phyloP scores from a whole-genome alignment of 148 eudicot genomes.

The Camellia japonica region DNA sequence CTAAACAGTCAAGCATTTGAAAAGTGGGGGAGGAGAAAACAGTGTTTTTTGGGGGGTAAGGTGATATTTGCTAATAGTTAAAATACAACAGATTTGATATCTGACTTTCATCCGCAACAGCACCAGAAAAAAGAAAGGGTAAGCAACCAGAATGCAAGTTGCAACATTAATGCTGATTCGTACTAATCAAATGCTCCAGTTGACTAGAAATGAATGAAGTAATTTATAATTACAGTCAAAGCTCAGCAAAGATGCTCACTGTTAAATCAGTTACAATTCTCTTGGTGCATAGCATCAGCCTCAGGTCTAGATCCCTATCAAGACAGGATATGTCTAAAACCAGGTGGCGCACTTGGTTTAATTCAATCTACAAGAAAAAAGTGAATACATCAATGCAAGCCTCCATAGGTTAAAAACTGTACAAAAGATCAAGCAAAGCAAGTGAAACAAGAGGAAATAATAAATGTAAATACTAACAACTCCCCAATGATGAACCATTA shows the following conservation, averaged over 20 bases:
- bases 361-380: conserved; percentile 13
- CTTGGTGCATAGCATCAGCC: conserved; percentile 20
- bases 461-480: not conserved
- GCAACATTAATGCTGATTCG: not conserved
- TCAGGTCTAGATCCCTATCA: conserved; percentile 20
- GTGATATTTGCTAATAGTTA: too few relatives aligned
- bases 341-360: conserved; percentile 17
- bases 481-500: not conserved
- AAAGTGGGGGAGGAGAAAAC: too few relatives aligned
- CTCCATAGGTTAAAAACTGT: not conserved
- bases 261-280: not conserved
- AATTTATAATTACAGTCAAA: not conserved
- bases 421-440: not conserved
- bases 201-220: not conserved
- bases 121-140: not conserved
- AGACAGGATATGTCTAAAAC: conserved; percentile 24
- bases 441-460: not conserved
- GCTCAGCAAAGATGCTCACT: conserved; percentile 10
- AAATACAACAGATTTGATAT: too few relatives aligned
- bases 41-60: too few relatives aligned
- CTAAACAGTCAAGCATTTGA: too few relatives aligned
- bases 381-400: not conserved
- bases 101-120: not conserved
- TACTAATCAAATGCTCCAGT: not conserved
- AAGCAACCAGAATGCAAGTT: not conserved